These are phyloP conservation scores for Aspergillus viridinutans DNA, from an alignment of 2,329 filamentous ascomycete species.

Conservation along the genomic window DNA sequence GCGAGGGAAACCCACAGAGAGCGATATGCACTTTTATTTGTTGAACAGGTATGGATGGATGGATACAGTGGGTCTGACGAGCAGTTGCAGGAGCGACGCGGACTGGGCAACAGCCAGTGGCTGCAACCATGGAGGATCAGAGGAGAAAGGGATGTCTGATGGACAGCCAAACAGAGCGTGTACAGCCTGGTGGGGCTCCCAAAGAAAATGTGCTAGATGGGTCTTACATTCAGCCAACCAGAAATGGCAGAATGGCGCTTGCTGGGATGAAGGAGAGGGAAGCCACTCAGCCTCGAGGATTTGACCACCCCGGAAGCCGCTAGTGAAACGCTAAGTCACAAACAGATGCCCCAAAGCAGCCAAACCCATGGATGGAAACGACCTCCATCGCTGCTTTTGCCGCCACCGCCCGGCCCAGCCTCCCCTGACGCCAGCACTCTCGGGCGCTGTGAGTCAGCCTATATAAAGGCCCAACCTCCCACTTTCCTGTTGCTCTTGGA, in stretches of 20 bases:
- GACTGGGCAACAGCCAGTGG: conserved; percentile 24
- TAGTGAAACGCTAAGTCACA: conserved; percentile 18
- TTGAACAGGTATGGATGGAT: conserved; percentile 8
- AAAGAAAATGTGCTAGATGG: conserved; percentile 13
- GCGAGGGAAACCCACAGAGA: conserved; percentile 23
- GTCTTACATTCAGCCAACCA: conserved; percentile 16
- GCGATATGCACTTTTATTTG: conserved; percentile 26
- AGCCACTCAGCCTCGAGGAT: conserved; percentile 13
- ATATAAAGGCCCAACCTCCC: conserved; percentile 41
- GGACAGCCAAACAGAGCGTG: conserved; percentile 15
- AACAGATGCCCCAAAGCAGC: conserved; percentile 6
- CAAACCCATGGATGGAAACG: conserved; percentile 27
- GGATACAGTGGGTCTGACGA: conserved; percentile 16
- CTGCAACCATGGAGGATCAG: conserved; percentile 21
- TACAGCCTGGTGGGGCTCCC: conserved; percentile 11
- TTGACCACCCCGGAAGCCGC: conserved; percentile 21
- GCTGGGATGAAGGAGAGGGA: conserved; percentile 2
- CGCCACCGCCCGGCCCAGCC: conserved; percentile 34
- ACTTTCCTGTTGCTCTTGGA: conserved; percentile 24
- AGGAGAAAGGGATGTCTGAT: conserved; percentile 6
- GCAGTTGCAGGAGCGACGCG: conserved; percentile 27
- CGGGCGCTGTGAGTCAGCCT: conserved; percentile 32
- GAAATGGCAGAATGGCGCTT: conserved; percentile 18
- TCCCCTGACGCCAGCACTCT: conserved; percentile 30
- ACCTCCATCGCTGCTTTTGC: conserved; percentile 33